A percentile compares a stretch with the other conserved stretches of the same genome.
Conservation (phyloP, 2,329 filamentous ascomycete species). For the Rachicladosporium sp. region DNA sequence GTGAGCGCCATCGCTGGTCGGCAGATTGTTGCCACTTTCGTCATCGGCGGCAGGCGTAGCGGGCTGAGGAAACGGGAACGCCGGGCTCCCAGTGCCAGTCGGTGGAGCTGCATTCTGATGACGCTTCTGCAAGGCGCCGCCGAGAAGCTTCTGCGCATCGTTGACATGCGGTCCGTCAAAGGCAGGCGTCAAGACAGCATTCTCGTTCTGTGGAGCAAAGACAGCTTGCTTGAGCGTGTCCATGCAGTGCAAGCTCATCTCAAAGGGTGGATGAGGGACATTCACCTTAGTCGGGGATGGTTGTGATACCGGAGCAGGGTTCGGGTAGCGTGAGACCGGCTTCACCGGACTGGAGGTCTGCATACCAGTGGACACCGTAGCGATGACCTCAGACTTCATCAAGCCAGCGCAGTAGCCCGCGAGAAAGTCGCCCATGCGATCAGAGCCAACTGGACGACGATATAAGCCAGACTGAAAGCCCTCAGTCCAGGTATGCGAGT, state of each 20-base stretch:
- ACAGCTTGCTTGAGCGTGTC: conserved; percentile 22
- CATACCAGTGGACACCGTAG: conserved; percentile 3
- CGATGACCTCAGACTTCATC: conserved; percentile 13
- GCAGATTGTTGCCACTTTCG: conserved; percentile 3
- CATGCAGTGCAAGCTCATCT: conserved; percentile 12
- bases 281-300: conserved; percentile 5
- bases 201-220: conserved; percentile 21
- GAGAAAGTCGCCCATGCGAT: conserved; percentile 17
- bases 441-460: conserved; percentile 15
- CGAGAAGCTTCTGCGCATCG: conserved; percentile 15
- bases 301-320: conserved; percentile 9
- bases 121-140: conserved; percentile 20
- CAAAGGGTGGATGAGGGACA: conserved; percentile 10
- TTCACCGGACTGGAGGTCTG: conserved; percentile 17
- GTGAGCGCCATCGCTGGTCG: background rate
- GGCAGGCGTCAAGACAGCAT: conserved; percentile 19
- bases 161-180: conserved; percentile 15
- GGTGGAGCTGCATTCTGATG: conserved; percentile 3
- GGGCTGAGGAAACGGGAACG: conserved; percentile 15
- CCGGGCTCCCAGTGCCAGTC: conserved; percentile 5
- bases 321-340: conserved; percentile 14
- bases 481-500: conserved; percentile 19
- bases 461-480: conserved; percentile 22
- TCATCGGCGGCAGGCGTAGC: conserved; percentile 10
- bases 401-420: conserved; percentile 24